Evolutionary conservation across 108 stramenopile genomes (phyloP), one percentile per base, ranked within the genome.

Genomic region (Skeletonema costatum): DNA sequence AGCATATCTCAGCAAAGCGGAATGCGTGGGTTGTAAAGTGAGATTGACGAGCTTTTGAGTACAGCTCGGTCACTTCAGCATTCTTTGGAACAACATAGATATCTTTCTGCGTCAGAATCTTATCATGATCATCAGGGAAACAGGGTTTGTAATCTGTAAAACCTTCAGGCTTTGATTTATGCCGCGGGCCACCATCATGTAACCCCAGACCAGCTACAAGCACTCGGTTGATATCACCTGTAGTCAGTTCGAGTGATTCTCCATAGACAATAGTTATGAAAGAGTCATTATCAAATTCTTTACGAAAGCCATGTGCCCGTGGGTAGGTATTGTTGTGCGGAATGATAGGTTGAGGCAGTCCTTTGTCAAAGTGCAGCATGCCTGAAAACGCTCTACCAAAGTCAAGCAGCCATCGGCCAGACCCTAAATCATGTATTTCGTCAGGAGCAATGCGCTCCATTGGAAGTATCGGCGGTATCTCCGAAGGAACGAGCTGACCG

Each of bases 311-410:
- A 68, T 79, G 78, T 1, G 71, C 78, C 32, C 78, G 71, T 2
- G 78, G 78, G 38, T 79, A 79, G 9, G 38, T 51, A 11, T 29
- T 39, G 35, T 39, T 29, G 3, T 67, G 42, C 1, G 82, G 82
- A 39, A 75, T 68, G 56, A 78, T 75, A 10, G 82, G 82, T 64
- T 42, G 51, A 11, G 77, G 82, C 14, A 83, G 33, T 41, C 82
- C 82, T 21, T 75, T 61, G 14, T 75, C 78, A 66, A 83, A 83
- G 63, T 78, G 82, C 31, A 83, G 36, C 73, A 83, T 78, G 1
- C 82, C 82, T 7, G 82, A 83, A 12, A 80, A 63, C 2, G 77
- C 78, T 60, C 69, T 84, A 6, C 78, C 73, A 73, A 76, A 84
- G 51, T 84, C 82, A 32, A 83, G 50, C 8, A 83, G 30, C 82